Base-by-base conservation (phyloP, 1,139 yeast species). In the Geotrichum restrictum region DNA sequence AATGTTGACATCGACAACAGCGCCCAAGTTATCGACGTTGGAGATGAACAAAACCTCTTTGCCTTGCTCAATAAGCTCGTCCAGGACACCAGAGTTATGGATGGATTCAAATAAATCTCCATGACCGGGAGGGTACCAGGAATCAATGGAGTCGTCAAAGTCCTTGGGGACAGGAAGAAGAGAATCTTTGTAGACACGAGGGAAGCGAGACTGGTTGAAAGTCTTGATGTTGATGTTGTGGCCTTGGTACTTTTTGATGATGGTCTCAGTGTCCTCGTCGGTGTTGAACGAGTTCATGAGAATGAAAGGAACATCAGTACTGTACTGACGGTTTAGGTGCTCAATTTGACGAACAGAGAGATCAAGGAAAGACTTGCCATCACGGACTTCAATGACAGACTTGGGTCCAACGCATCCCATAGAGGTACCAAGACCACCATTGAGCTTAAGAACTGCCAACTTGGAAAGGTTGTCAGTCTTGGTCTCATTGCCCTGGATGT, bases 371-470 rank as follows among this genome's bases (percentile, higher is more conserved):
- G 97, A 87, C 79, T 93, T 94, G 58, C 98, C 98, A 63, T 93
- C 98, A 71, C 98, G 85, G 49, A 93, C 98, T 74, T 93, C 98
- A 69, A 93, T 93, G 61, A 93, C 95, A 19, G 96, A 87, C 73
- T 93, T 93, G 59, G 98, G 98, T 55, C 98, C 98, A 59, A 93
- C 98, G 76, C 98, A 93, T 54, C 98, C 98, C 98, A 93, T 93
- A 16, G 98, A 91, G 36, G 98, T 93, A 69, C 98, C 98, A 63
- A 93, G 78, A 49, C 98, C 98, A 76, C 98, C 98, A 70, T 93
- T 93, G 69, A 93, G 81, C 75, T 93, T 93, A 71, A 93, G 79
- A 46, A 93, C 98, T 3, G 98, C 98, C 69, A 93, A 79, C 72
- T 91, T 91, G 62, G 82, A 73, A 67, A 93, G 79, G 70, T 83